phyloP scores from a whole-genome alignment of 1,139 yeast species.

The Pneumocystis carinii region DNA sequence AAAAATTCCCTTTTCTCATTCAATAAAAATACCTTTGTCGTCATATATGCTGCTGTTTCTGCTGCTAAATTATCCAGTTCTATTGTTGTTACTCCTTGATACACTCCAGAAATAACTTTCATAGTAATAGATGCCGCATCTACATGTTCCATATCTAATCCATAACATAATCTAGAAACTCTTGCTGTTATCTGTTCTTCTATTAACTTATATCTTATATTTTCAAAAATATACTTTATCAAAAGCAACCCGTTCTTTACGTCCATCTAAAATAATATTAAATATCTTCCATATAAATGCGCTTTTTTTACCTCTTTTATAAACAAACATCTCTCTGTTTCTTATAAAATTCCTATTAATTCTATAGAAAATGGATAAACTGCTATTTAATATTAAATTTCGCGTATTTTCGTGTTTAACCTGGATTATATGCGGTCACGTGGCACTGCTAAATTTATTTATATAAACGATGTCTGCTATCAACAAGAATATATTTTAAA shows the following conservation, averaged over 20 bases:
- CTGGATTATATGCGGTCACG: too few species aligned
- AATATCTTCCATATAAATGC: not conserved
- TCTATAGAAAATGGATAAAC: not conserved
- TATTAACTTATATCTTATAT: not conserved
- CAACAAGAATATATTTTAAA: too few species aligned
- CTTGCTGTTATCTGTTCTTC: slow-evolving; percentile 38
- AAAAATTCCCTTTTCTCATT: not conserved
- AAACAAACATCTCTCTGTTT: slow-evolving; percentile 32
- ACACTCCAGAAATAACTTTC: slow-evolving; percentile 76
- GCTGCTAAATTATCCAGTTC: slow-evolving; percentile 89
- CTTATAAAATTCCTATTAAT: not conserved
- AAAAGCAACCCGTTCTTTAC: slow-evolving; percentile 71
- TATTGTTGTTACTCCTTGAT: slow-evolving; percentile 90
- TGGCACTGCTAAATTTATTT: too few species aligned
- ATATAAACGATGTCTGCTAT: too few species aligned
- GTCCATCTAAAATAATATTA: slow-evolving; percentile 36
- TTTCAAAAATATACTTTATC: slow-evolving; percentile 31
- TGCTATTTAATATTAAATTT: too few species aligned
- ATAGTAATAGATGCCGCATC: slow-evolving; percentile 85
- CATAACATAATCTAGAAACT: slow-evolving; percentile 57
- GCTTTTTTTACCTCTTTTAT: slow-evolving; percentile 30
- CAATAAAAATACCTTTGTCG: slow-evolving; percentile 32
- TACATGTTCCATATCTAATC: slow-evolving; percentile 66
- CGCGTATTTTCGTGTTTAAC: not conserved
- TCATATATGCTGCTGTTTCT: slow-evolving; percentile 94